Percentiles rank a stretch among this genome's conserved stretches.
These are phyloP conservation scores for Phellinidium pouzarii DNA, from an alignment of 1,284 basidiomycete species.

Conservation along the genomic window DNA sequence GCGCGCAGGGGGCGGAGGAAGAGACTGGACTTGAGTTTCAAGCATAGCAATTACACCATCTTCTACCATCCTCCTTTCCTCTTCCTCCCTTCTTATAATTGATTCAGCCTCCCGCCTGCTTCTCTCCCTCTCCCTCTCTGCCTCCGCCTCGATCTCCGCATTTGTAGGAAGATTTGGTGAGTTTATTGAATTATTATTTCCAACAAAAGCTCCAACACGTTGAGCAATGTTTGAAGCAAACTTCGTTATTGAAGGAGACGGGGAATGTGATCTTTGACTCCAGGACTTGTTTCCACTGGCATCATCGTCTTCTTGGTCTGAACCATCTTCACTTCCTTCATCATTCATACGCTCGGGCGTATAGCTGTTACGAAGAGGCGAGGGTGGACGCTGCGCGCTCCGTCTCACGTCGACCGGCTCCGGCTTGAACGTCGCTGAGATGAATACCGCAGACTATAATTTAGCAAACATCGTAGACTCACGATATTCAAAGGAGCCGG, in stretches of 20 bases:
- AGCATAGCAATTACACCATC: constrained; percentile 70
- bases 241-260: constrained; percentile 59
- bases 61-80: constrained; percentile 58
- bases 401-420: constrained; percentile 15
- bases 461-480: not conserved
- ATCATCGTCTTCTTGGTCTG: constrained; percentile 17
- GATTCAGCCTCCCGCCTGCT: constrained; percentile 69
- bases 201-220: constrained; percentile 58
- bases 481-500: constrained; percentile 17
- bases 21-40: constrained; percentile 29
- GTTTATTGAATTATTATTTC: constrained; percentile 36
- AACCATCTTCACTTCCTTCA: constrained; percentile 19
- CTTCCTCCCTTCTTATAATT: constrained; percentile 63
- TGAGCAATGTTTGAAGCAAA: constrained; percentile 67
- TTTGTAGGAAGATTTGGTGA: constrained; percentile 47
- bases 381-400: constrained; percentile 16
- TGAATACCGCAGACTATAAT: not conserved
- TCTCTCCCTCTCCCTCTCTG: constrained; percentile 62
- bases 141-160: constrained; percentile 73
- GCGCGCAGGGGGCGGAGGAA: constrained; percentile 46
- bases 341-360: constrained; percentile 17
- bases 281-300: constrained; percentile 29
- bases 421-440: constrained; percentile 2
- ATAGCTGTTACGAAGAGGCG: constrained; percentile 21
- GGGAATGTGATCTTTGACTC: constrained; percentile 47